Conservation (phyloP, 331 rosid genomes). For the Erythrophleum ivorense region DNA sequence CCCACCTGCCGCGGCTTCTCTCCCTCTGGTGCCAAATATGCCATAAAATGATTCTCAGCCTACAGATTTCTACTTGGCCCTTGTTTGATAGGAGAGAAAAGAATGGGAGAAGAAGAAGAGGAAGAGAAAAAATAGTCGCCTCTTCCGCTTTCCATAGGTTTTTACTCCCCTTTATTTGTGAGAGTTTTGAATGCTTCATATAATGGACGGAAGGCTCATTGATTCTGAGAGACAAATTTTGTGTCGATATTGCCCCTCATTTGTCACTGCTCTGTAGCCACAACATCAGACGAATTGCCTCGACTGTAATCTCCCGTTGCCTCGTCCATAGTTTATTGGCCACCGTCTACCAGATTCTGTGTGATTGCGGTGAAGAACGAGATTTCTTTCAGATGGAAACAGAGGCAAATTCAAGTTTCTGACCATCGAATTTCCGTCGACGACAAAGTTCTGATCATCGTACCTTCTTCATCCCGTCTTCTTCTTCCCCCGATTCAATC, state of each 20-base stretch:
- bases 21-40: not conserved
- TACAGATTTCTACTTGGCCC: too few relatives aligned
- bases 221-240: not conserved
- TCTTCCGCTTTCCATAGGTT: not conserved
- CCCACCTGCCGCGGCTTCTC: not conserved
- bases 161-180: not conserved
- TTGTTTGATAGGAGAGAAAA: too few relatives aligned
- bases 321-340: not conserved
- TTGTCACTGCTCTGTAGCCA: not conserved
- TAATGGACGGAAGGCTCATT: not conserved
- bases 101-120: too few relatives aligned
- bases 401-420: not conserved
- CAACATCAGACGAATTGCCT: not conserved
- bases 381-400: not conserved
- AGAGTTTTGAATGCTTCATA: not conserved
- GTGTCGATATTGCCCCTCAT: not conserved
- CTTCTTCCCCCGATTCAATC: too few relatives aligned
- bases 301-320: not conserved
- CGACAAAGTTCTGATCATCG: not conserved
- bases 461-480: too few relatives aligned
- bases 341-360: not conserved
- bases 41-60: not conserved
- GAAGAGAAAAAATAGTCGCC: too few relatives aligned
- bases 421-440: not conserved
- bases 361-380: not conserved